Percentiles rank a stretch among this genome's conserved stretches.
phyloP scores from a whole-genome alignment of 1,139 yeast genomes.

The Wickerhamiella pararugosa region DNA sequence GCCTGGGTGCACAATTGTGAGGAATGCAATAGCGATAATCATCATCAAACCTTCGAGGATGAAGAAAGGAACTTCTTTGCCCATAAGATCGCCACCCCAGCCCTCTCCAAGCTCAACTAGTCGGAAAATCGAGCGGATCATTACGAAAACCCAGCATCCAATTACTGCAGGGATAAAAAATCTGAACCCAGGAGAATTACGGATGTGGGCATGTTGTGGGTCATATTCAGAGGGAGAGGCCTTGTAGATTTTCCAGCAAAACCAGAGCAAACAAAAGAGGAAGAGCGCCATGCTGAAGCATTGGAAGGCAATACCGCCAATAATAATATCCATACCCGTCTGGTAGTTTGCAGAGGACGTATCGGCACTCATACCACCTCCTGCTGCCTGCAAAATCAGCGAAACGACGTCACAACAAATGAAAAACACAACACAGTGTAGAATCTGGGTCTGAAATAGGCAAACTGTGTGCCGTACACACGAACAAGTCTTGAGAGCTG shows the following conservation, averaged over 20 bases:
- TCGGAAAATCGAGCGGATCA: slow-evolving; percentile 65
- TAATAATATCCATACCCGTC: slow-evolving; percentile 58
- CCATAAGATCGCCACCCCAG: slow-evolving; percentile 54
- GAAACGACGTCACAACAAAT: slow-evolving; percentile 54
- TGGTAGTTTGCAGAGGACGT: slow-evolving; percentile 19
- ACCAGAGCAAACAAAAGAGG: too few relatives aligned
- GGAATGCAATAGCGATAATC: slow-evolving; percentile 29
- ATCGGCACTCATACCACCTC: slow-evolving; percentile 60
- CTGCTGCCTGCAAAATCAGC: slow-evolving; percentile 62
- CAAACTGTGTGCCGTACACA: slow-evolving; percentile 48
- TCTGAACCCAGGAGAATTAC: slow-evolving; percentile 20
- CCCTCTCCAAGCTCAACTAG: slow-evolving; percentile 69
- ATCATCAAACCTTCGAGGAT: slow-evolving; percentile 68
- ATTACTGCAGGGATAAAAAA: slow-evolving; percentile 12
- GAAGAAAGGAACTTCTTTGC: slow-evolving; percentile 59
- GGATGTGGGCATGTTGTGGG: slow-evolving; percentile 29
- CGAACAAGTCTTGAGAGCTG: slow-evolving; percentile 59
- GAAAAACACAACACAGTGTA: slow-evolving; percentile 58
- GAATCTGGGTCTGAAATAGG: slow-evolving; percentile 56
- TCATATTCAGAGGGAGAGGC: slow-evolving; percentile 22
- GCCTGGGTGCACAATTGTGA: slow-evolving; percentile 53
- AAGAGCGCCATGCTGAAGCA: slow-evolving; percentile 68
- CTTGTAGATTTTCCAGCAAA: slow-evolving; percentile 20
- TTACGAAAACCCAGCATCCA: slow-evolving; percentile 35
- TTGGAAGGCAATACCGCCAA: slow-evolving; percentile 71